Percentiles rank a stretch among this genome's conserved stretches.
Conservation (phyloP, 1,284 basidiomycete species). For the Rhodotorula sp. region DNA sequence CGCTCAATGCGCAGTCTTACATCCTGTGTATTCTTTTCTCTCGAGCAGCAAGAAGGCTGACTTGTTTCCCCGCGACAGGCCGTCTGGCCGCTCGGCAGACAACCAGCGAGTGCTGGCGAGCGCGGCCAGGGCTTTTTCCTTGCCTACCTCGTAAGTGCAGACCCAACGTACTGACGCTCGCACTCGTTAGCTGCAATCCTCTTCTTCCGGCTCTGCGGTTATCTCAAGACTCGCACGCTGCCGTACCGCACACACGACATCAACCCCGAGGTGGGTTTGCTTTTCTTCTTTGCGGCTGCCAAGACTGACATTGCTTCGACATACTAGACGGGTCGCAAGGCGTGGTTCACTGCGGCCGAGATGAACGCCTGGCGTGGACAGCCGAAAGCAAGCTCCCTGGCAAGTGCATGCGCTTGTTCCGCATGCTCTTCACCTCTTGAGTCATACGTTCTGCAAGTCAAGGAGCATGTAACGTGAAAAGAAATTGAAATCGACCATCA, state of each 20-base stretch:
- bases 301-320: too few relatives aligned
- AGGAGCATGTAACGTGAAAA: too few relatives aligned
- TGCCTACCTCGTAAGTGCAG: slow-evolving; percentile 49
- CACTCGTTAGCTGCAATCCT: too few relatives aligned
- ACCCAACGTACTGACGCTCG: too few relatives aligned
- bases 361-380: slow-evolving; percentile 41
- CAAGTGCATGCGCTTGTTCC: slow-evolving; percentile 45
- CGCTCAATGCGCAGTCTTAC: slow-evolving; percentile 49
- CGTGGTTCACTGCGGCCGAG: slow-evolving; percentile 52
- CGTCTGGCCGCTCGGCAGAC: slow-evolving; percentile 47
- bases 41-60: neutral
- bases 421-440: slow-evolving; percentile 49
- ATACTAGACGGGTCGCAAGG: slow-evolving; percentile 52
- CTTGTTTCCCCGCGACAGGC: slow-evolving; percentile 19
- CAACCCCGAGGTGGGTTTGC: slow-evolving; percentile 48
- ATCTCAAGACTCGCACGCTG: slow-evolving; percentile 48
- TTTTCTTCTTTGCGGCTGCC: neutral
- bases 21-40: too few relatives aligned
- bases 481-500: too few relatives aligned
- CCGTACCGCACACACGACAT: slow-evolving; percentile 50
- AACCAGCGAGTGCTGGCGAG: slow-evolving; percentile 24
- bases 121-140: slow-evolving; percentile 54
- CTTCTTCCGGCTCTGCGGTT: slow-evolving; percentile 47
- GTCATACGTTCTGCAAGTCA: too few relatives aligned
- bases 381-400: slow-evolving; percentile 47